Evolutionary conservation across 805 yeast genomes (phyloP).

Genomic region (Candida ortonii): DNA sequence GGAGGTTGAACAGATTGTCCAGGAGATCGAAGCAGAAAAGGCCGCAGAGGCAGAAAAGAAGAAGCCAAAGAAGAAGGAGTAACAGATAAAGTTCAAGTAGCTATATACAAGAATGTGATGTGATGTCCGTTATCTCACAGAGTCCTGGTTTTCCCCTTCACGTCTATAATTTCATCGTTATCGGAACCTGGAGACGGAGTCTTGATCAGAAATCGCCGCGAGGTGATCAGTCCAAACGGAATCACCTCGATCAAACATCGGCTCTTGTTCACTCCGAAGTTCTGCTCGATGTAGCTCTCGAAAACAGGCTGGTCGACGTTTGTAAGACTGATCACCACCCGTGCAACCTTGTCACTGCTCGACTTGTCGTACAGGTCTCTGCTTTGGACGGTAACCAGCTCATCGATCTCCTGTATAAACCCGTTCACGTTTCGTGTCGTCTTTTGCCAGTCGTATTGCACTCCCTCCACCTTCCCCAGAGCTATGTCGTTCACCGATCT

Average conservation of each 20-base stretch:
- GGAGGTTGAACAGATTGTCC: conserved; percentile 70
- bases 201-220: conserved; percentile 24
- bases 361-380: conserved; percentile 28
- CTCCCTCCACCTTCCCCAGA: conserved; percentile 29
- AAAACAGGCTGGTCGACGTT: conserved; percentile 18
- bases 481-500: conserved; percentile 25
- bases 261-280: conserved; percentile 24
- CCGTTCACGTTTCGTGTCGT: conserved; percentile 20
- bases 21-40: conserved; percentile 84
- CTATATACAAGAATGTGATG: conserved; percentile 3
- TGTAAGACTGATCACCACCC: conserved; percentile 23
- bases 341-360: conserved; percentile 25
- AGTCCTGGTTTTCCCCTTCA: conserved; percentile 30
- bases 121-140: conserved; percentile 5
- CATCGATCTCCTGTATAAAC: conserved; percentile 22
- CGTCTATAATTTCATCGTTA: conserved; percentile 26
- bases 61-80: conserved; percentile 39
- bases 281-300: conserved; percentile 25
- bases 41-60: conserved; percentile 77
- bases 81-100: conserved; percentile 5
- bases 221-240: conserved; percentile 20
- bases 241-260: conserved; percentile 27
- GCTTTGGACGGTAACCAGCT: conserved; percentile 28
- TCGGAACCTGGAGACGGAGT: conserved; percentile 22
- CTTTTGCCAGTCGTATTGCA: conserved; percentile 26